Evolutionary conservation across 1,139 yeast species (phyloP), one percentile per base, ranked within the genome.

Genomic region (Hemisphaericaspora subhashii): DNA sequence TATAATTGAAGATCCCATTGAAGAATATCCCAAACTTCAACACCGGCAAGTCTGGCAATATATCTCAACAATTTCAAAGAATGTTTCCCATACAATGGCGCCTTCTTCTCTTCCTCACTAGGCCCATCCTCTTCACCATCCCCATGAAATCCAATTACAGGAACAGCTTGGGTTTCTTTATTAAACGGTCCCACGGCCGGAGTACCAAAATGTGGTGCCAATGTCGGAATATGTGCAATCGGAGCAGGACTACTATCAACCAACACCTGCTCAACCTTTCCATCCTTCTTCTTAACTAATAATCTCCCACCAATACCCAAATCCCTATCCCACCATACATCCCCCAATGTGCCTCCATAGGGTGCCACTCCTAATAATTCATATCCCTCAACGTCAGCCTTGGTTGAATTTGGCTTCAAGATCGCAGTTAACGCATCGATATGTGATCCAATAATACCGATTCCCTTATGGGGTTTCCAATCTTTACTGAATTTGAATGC

Each of bases 221-320:
- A 61, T 23, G 63, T 61, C 3, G 77, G 77, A 34, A 71, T 69
- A 41, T 60, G 59, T 15, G 72, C 74, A 41, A 72, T 61, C 10
- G 75, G 72, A 40, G 60, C 57, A 1, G 66, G 64, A 3, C 68
- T 49, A 1, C 74, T 68, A 35, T 62, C 62, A 9, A 72, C 60
- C 35, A 68, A 51, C 35, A 55, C 53, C 7, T 62, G 55, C 5
- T 32, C 36, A 8, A 64, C 46, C 31, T 52, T 53, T 1, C 62
- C 69, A 36, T 38, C 51, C 2, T 38, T 15, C 33, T 41, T 54
- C 40, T 53, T 57, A 6, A 67, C 58, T 39, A 67, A 53, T 24
- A 71, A 56, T 34, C 69, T 54, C 10, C 77, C 77, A n/a, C 76
- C 77, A 37, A 72, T 50, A 5, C 74, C 77, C 42, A 72, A 65